Conservation (phyloP, 2,329 filamentous ascomycete genomes). For the Neurospora sp. region DNA sequence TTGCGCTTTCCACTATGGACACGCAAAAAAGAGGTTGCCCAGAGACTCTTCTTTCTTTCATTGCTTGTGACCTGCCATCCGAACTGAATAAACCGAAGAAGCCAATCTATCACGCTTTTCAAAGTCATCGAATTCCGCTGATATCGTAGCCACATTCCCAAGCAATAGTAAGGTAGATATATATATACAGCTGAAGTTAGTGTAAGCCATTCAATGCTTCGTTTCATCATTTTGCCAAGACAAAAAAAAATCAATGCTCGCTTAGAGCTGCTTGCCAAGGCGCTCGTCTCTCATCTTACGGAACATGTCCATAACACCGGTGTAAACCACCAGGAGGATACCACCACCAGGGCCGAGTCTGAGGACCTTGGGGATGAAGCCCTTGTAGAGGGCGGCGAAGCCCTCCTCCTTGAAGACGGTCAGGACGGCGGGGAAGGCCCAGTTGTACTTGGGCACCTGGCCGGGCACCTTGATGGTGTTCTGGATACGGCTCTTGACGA, state of each 20-base stretch:
- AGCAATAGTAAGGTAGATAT: not conserved
- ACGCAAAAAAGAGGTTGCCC: not conserved
- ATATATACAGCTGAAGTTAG: not conserved
- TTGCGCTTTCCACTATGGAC: not conserved
- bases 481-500: constrained; percentile 97
- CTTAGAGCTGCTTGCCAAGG: not conserved
- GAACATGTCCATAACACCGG: constrained; percentile 90
- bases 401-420: constrained; percentile 92
- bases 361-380: constrained; percentile 91
- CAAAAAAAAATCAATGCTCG: not conserved
- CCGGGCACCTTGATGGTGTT: constrained; percentile 83
- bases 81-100: not conserved
- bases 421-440: constrained; percentile 81
- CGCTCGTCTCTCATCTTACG: constrained; percentile 42
- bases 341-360: constrained; percentile 58
- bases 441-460: constrained; percentile 88
- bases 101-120: not conserved
- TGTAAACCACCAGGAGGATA: constrained; percentile 77
- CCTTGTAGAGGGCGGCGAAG: constrained; percentile 88
- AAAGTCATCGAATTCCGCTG: not conserved
- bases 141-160: not conserved
- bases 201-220: not conserved
- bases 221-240: not conserved
- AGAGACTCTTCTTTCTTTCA: not conserved
- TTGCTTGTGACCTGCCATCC: not conserved